Conservation (phyloP, 2,329 filamentous ascomycete species). For the Thielaviopsis musarum region DNA sequence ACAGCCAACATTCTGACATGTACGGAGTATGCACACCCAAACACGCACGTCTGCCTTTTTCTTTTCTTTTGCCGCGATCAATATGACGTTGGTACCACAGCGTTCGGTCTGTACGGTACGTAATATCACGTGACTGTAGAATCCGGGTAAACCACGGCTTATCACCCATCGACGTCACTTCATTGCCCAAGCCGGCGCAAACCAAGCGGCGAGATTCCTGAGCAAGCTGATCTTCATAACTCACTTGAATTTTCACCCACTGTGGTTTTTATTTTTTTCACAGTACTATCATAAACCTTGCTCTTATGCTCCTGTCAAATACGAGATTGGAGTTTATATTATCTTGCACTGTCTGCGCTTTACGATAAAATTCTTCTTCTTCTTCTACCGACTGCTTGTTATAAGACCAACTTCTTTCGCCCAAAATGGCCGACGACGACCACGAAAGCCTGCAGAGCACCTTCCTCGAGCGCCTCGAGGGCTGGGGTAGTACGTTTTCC, state of each 20-base stretch:
- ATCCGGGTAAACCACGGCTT: background rate
- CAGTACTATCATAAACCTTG: background rate
- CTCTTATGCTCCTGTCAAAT: background rate
- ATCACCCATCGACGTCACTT: background rate
- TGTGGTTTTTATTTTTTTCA: background rate
- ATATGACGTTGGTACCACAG: no score
- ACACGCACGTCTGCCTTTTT: no score
- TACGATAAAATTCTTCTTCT: background rate
- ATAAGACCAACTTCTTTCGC: background rate
- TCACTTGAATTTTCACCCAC: background rate
- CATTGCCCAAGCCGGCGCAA: background rate
- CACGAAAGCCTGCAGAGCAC: slow-evolving; percentile 12
- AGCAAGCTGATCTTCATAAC: background rate
- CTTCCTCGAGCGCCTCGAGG: slow-evolving; percentile 22
- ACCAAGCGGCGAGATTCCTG: no score
- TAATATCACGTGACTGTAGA: background rate
- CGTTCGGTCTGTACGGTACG: no score
- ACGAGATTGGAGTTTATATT: no score
- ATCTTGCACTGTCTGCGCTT: no score
- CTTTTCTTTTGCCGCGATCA: no score
- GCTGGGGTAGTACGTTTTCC: slow-evolving; percentile 32
- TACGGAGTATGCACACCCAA: no score
- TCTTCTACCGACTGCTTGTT: background rate
- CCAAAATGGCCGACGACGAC: slow-evolving; percentile 2
- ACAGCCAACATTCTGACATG: no score